Conservation (phyloP, 306 rosid species). For the Prunus armeniaca region DNA sequence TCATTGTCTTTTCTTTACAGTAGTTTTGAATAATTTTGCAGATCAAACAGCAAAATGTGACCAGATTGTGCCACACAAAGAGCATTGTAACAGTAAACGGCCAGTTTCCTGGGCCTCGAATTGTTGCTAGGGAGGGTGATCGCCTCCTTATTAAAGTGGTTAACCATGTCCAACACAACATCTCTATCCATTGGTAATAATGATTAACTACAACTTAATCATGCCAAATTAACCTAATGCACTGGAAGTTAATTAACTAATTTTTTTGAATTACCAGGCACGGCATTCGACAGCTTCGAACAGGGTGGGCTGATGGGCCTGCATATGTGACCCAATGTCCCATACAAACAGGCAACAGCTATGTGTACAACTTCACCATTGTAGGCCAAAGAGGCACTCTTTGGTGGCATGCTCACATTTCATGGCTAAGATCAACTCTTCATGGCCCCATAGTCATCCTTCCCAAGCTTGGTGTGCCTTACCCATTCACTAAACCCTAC, state of each 20-base stretch:
- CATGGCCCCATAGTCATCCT: constrained; percentile 57
- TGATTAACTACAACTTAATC: not conserved
- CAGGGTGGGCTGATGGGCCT: constrained; percentile 75
- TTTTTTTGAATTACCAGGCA: constrained; percentile 44
- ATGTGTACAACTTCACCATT: constrained; percentile 62
- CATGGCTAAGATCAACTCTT: constrained; percentile 62
- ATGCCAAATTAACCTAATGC: not conserved
- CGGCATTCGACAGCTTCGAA: constrained; percentile 53
- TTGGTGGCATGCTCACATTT: constrained; percentile 65
- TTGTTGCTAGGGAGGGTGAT: constrained; percentile 72
- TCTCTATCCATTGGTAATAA: constrained; percentile 60
- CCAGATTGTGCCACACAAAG: constrained; percentile 58
- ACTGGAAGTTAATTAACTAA: not conserved
- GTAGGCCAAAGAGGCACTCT: constrained; percentile 68
- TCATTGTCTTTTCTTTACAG: not conserved
- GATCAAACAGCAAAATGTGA: constrained; percentile 53
- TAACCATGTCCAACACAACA: constrained; percentile 49
- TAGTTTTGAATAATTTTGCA: constrained; percentile 11
- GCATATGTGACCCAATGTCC: constrained; percentile 73
- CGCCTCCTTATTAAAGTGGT: constrained; percentile 50
- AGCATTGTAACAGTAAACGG: constrained; percentile 67
- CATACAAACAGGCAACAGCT: constrained; percentile 56
- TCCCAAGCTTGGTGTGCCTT: constrained; percentile 47
- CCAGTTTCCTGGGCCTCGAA: constrained; percentile 72
- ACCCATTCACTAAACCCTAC: constrained; percentile 38